Base-by-base conservation (phyloP, 73 alveolate genomes). In the Paramecium sexaurelia region DNA sequence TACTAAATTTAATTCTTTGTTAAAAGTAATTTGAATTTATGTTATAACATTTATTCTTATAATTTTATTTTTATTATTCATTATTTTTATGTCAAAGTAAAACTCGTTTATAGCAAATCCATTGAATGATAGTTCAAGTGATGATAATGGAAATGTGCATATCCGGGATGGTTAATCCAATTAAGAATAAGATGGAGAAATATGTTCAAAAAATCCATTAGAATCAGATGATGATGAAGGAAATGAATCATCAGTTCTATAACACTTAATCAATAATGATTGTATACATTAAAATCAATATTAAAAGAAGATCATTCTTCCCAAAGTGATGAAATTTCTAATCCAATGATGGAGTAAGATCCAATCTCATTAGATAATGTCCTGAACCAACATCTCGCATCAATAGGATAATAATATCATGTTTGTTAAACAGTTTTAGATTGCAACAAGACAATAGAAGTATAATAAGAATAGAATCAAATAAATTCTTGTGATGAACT, bases 11-110 rank as follows among this genome's bases (percentile, higher is more conserved):
- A 71, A 71, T 20, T 71, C 86, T 35, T 71, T 71, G 24, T 36
- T 71, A 71, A 71, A 71, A 71, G 43, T 71, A 33, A 27, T 71
- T 19, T 71, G 86, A 71, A 3, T 29, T n/a, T n/a, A 71, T 71
- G 56, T 11, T 33, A 71, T 32, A 33, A 33, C 32, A 35, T 33
- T 71, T 71, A 71, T 33, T 71, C 24, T 66, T 66, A 66, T 45
- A 66, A 51, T 17, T 51, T 51, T 17, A 51, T 51, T 51, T 51
- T 9, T n/a, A 51, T 51, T 51, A 51, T 51, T n/a, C 9, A 51
- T 51, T 4, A 51, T 3, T 51, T 17, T 61, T 29, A 61, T 61
- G 83, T 61, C 83, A 10, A 13, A 61, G 43, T 29, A 29, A 32
- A 61, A 10, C 43, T 61, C 83, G 9, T 61, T 29, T 6, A 22